These are phyloP conservation scores for Auxenochlorella pyrenoidosa DNA, from an alignment of 139 green algal genomes.

Conservation along the genomic window DNA sequence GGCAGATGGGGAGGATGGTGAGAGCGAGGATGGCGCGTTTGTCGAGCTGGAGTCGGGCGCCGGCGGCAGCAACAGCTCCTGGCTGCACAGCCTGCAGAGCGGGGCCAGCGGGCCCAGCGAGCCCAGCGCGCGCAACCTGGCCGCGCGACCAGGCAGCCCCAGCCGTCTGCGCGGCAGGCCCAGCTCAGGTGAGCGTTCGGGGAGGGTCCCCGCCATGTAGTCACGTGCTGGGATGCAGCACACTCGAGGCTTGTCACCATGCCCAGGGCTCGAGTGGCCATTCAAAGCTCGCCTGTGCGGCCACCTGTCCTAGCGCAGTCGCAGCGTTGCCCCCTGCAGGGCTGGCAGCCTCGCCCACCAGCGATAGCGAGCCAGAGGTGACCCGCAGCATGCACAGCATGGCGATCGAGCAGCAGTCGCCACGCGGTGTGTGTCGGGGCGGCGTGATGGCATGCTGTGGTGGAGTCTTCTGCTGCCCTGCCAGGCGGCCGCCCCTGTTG, in stretches of 20 bases:
- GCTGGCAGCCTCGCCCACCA: background rate
- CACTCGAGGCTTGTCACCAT: no score
- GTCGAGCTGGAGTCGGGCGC: background rate
- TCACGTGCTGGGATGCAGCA: no score
- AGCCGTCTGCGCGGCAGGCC: background rate
- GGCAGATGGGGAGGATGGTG: background rate
- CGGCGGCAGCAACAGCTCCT: background rate
- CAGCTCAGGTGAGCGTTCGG: background rate
- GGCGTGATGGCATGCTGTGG: background rate
- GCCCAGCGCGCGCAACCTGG: background rate
- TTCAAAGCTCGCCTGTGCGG: no score
- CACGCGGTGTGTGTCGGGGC: background rate
- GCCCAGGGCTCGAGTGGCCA: no score
- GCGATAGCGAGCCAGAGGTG: constrained; percentile 18
- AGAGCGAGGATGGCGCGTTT: background rate
- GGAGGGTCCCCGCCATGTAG: no score
- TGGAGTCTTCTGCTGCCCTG: background rate
- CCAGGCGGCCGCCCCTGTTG: background rate
- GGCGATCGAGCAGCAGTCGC: constrained; percentile 4
- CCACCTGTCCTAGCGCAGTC: no score
- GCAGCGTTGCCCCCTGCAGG: background rate
- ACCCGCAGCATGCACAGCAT: constrained; percentile 29
- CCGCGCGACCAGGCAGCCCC: background rate
- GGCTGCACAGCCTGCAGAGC: background rate
- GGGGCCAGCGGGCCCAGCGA: background rate